Conservation (phyloP, 345 rosid species). For the Conringia planisiliqua region DNA sequence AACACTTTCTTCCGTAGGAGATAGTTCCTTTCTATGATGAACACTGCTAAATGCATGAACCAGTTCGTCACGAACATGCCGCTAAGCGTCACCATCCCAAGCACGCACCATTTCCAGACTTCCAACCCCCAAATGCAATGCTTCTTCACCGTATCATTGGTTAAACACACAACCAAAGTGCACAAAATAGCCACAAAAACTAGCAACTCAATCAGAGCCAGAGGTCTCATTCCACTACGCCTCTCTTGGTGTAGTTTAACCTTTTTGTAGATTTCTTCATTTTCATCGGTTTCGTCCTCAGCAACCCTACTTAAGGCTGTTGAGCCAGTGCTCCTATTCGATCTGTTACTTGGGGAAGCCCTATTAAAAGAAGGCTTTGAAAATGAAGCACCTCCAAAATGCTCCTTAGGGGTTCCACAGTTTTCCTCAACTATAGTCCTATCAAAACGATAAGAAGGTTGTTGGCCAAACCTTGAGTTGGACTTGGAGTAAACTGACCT, state of each 20-base stretch:
- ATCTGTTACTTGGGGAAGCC: neutral
- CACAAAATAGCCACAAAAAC: constrained; percentile 36
- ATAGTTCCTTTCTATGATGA: constrained; percentile 76
- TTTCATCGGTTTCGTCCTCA: constrained; percentile 46
- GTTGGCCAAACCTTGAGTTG: constrained; percentile 85
- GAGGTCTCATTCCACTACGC: constrained; percentile 27
- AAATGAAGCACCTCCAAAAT: constrained; percentile 32
- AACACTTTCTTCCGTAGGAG: constrained; percentile 71
- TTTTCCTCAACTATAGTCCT: constrained; percentile 38
- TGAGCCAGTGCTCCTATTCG: constrained; percentile 28
- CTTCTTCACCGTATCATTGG: constrained; percentile 33
- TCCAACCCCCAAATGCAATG: constrained; percentile 50
- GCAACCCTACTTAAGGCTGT: constrained; percentile 33
- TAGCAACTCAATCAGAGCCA: constrained; percentile 49
- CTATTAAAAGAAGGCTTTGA: constrained; percentile 30
- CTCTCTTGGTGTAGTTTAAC: constrained; percentile 46
- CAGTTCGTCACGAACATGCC: constrained; percentile 68
- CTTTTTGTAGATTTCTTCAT: constrained; percentile 56
- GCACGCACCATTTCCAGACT: constrained; percentile 83
- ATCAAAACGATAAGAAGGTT: constrained; percentile 38
- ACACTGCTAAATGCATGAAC: constrained; percentile 70
- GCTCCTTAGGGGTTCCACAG: constrained; percentile 35
- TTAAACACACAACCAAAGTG: constrained; percentile 58
- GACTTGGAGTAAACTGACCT: constrained; percentile 66
- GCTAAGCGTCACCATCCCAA: constrained; percentile 65